Evolutionary conservation across 176 grass and related monocot species (phyloP).

Genomic region (Pontederia paniculata): DNA sequence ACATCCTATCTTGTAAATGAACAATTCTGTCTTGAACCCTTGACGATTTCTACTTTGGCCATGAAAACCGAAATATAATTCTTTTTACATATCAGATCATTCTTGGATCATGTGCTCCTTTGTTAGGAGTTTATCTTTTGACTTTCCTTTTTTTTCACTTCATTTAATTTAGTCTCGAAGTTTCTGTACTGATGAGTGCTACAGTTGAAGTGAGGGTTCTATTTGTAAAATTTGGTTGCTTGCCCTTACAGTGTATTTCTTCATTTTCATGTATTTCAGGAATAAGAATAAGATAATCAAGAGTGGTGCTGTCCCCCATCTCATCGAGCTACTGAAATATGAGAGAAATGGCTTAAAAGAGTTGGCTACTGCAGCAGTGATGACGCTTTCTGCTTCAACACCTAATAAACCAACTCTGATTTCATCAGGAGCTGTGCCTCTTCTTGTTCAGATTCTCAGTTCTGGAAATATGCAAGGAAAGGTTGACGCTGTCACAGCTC

Average conservation of each 20-base stretch:
- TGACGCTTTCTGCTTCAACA: conserved; percentile 24
- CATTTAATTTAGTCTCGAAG: no score
- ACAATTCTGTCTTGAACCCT: no score
- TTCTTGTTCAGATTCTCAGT: conserved; percentile 19
- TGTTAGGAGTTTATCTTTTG: neutral
- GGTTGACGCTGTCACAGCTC: conserved; percentile 17
- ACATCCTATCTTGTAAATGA: no score
- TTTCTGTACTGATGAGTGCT: no score
- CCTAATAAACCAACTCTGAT: conserved; percentile 18
- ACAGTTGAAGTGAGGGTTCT: no score
- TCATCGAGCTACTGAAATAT: conserved; percentile 13
- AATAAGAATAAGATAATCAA: conserved; percentile 20
- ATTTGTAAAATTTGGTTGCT: neutral
- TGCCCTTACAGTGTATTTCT: no score
- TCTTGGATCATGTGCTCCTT: no score
- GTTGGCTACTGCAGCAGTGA: conserved; percentile 14
- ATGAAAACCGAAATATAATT: no score
- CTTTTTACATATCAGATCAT: no score
- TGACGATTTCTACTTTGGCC: no score
- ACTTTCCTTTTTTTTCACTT: no score
- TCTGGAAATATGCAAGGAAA: conserved; percentile 21
- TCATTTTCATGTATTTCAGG: conserved; percentile 1
- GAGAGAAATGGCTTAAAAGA: conserved; percentile 13
- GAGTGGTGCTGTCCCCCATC: conserved; percentile 20
- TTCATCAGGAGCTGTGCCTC: conserved; percentile 12